Base-by-base conservation (phyloP, 2,329 filamentous ascomycete genomes). In the Alternaria triticina region DNA sequence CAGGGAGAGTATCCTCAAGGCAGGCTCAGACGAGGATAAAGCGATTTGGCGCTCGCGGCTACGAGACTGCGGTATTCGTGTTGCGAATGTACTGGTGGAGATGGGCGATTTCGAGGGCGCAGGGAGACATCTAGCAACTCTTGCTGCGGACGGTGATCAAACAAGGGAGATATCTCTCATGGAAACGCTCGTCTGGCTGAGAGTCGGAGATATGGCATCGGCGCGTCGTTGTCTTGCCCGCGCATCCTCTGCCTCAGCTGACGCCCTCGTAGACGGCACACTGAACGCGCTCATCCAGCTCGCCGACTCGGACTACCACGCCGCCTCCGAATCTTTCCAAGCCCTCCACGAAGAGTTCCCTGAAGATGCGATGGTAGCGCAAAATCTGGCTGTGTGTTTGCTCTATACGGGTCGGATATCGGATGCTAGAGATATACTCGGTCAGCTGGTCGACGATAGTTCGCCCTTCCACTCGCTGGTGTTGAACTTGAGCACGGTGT, bases 401-500 rank as follows among this genome's bases (percentile, higher is more conserved):
- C 83, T 98, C 0, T 98, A 98, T 76, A 88, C 89, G 0, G 94
- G 94, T 5, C 86, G 86, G 59, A 89, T 97, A 78, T 54, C 74
- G 0, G 75, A 79, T 85, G 91, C 92, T 1, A 88, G 88, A 13
- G 79, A 83, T 12, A 80, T 92, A 1, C 82, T 97, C 4, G 90
- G 95, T 72, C 80, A 82, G 0, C 81, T 96, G 11, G 83, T 94
- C 0, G 84, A 88, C 4, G 77, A 83, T 1, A 87, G 89, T 0
- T 66, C 70, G 10, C 73, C 79, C 0, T 97, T 95, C 61, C 90
- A 92, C 66, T 92, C 92, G 1, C 82, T 97, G 3, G 87, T 96
- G 0, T 97, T 97, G 81, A 98, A 98, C 77, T 81, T 99, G 12
- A 89, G 90, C 11, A 98, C 95, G 0, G 88, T 97, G 72, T 98